phyloP scores from a whole-genome alignment of 2,329 filamentous ascomycete species.

The Fusarium lyarnte region DNA sequence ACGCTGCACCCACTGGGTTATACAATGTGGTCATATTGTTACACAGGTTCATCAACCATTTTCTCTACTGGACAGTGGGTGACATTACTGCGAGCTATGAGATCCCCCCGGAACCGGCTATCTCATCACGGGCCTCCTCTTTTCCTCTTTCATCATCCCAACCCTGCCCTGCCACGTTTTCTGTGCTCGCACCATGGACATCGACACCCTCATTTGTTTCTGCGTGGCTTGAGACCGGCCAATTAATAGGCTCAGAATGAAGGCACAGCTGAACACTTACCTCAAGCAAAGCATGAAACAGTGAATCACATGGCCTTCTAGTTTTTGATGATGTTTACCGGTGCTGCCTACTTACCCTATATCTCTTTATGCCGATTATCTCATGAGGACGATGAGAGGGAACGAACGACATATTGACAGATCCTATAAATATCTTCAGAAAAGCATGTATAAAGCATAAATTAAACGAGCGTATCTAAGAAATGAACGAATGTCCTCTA shows the following conservation, averaged over 20 bases:
- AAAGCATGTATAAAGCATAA: background rate
- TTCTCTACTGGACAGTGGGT: background rate
- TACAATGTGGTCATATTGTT: background rate
- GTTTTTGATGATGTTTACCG: background rate
- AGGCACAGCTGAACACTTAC: background rate
- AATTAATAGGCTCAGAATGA: background rate
- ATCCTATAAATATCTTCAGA: no score
- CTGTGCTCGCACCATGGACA: conserved; percentile 12
- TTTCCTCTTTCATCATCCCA: conserved; percentile 21
- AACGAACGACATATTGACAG: background rate
- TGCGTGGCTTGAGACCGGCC: background rate
- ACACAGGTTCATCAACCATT: background rate
- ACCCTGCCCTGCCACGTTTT: conserved; percentile 44
- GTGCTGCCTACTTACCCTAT: background rate
- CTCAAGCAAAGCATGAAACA: background rate
- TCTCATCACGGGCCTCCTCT: conserved; percentile 34
- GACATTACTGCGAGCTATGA: background rate
- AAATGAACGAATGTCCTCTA: conserved; percentile 2
- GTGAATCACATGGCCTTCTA: background rate
- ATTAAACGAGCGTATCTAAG: conserved; percentile 3
- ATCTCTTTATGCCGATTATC: background rate
- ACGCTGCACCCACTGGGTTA: background rate
- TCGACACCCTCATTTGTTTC: background rate
- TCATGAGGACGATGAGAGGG: background rate
- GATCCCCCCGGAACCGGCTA: conserved; percentile 27